Evolutionary conservation across 208 protist species (phyloP), one percentile per base, ranked within the genome.

Genomic region (Trypanosoma congolense): DNA sequence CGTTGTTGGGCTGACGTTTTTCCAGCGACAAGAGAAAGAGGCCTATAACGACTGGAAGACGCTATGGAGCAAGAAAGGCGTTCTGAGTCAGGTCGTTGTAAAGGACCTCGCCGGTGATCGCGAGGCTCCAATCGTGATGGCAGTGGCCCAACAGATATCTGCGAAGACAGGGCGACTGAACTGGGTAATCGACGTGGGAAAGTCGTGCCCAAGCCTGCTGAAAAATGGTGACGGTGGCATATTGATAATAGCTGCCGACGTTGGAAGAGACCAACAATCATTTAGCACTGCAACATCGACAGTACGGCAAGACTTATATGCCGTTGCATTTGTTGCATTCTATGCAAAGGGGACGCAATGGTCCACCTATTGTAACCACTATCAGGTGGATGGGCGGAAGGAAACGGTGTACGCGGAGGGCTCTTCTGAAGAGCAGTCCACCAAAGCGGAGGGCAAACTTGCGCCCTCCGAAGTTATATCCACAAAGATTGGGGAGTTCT

Each of bases 281-380:
- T 56, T 75, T 47, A 50, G n/a, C 40, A 60, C 45, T 8, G 21
- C 59, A 24, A 41, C 21, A 1, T 35, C 25, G n/a, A 43, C 50
- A 36, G 28, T 42, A 4, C 33, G 18, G 18, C 38, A 65, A 36
- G 41, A 55, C 22, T 14, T 61, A 58, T 70, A 63, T 63, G 71
- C 69, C 3, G 63, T 82, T 3, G 56, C 71, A 31, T 82, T 77
- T 36, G 62, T 74, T 16, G 70, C 79, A 22, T 86, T 86, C 52
- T 59, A 62, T 44, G 70, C 57, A 3, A 51, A 52, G 12, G 68
- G 64, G 22, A 70, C 69, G 47, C 42, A 49, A 25, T 86, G 79
- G 74, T 42, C 38, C 26, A 43, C 64, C n/a, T 86, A 82, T 68
- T 73, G 70, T 64, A 73, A 76, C 42, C 74, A 82, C 57, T 72